Evolutionary conservation across 192 early-diverging fungal genomes (phyloP), one percentile per base, ranked within the genome.

Genomic region (Gaertneriomyces sp.): DNA sequence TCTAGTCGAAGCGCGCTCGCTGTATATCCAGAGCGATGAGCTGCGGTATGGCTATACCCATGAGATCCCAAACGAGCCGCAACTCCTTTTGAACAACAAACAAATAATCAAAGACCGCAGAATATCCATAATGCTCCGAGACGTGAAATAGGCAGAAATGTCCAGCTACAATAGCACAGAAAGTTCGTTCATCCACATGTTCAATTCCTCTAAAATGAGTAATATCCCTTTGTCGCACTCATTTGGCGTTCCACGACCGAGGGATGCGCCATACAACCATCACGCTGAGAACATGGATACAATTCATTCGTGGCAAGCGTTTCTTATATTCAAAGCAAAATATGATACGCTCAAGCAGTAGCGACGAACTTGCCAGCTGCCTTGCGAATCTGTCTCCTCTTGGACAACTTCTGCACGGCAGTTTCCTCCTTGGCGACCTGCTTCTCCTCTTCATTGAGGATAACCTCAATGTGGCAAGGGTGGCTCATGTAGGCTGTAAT

Each of bases 381-480:
- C 12, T 16, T 55, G 65, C 71, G 64, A 40, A 70, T 59, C 45
- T 75, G 66, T 46, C 69, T 54, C 65, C 60, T 74, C 69, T 74
- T 78, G 55, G 63, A 67, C 56, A 73, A 57, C 70, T 69, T 79
- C 45, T 50, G 55, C 25, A 75, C 71, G 38, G 39, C 52, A 25
- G 55, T 64, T 51, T 70, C 68, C 45, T 69, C 78, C 82, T 85
- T 87, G 79, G 89, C 89, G 67, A 96, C 91, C 69, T 81, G 82
- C 82, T 90, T 87, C 68, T 86, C 85, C 80, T 90, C 88, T 85
- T 98, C 94, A 65, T 88, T 83, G 74, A 93, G 84, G 71, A 92
- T 92, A 61, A 98, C 80, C 88, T 98, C 95, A 72, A 96, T 89
- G 87, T 98, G 94, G 80, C 91, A 94, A 51, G 94, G 95, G 82